These are phyloP conservation scores for Citrus mangshanensis DNA, from an alignment of 345 rosid species.

Conservation along the genomic window DNA sequence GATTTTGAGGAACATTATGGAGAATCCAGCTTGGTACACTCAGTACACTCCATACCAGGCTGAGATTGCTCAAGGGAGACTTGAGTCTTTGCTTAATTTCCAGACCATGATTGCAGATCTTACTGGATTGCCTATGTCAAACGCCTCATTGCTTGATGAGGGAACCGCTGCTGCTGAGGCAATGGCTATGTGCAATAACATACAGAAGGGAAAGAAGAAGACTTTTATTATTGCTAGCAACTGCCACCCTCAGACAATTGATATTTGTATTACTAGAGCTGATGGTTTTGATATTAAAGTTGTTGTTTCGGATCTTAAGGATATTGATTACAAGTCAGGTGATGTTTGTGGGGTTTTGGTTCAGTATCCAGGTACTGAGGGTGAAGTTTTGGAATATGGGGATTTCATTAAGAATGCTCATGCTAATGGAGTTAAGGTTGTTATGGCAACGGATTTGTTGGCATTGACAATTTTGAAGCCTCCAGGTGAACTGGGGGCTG, in stretches of 20 bases:
- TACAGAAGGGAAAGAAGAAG: slow-evolving; percentile 86
- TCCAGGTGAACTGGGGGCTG: slow-evolving; percentile 92
- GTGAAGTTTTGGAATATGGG: slow-evolving; percentile 84
- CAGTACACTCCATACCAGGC: slow-evolving; percentile 99
- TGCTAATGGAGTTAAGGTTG: slow-evolving; percentile 92
- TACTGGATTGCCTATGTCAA: slow-evolving; percentile 91
- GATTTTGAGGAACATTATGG: slow-evolving; percentile 88
- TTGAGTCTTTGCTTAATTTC: slow-evolving; percentile 85
- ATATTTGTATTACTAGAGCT: slow-evolving; percentile 88
- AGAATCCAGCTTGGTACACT: slow-evolving; percentile 99
- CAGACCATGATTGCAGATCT: slow-evolving; percentile 91
- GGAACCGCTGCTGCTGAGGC: slow-evolving; percentile 99
- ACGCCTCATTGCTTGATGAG: slow-evolving; percentile 93
- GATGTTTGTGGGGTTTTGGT: slow-evolving; percentile 94
- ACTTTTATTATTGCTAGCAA: slow-evolving; percentile 79
- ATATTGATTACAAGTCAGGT: slow-evolving; percentile 70
- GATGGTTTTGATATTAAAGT: slow-evolving; percentile 82
- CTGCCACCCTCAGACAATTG: slow-evolving; percentile 95
- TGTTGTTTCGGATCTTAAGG: slow-evolving; percentile 70
- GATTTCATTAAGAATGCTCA: slow-evolving; percentile 89
- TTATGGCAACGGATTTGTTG: slow-evolving; percentile 89
- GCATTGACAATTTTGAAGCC: slow-evolving; percentile 95
- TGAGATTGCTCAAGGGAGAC: slow-evolving; percentile 92
- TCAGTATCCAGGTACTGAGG: slow-evolving; percentile 97
- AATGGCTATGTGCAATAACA: slow-evolving; percentile 97